Conservation (phyloP, 805 yeast genomes). For the Metschnikowia chrysomelidarum region DNA sequence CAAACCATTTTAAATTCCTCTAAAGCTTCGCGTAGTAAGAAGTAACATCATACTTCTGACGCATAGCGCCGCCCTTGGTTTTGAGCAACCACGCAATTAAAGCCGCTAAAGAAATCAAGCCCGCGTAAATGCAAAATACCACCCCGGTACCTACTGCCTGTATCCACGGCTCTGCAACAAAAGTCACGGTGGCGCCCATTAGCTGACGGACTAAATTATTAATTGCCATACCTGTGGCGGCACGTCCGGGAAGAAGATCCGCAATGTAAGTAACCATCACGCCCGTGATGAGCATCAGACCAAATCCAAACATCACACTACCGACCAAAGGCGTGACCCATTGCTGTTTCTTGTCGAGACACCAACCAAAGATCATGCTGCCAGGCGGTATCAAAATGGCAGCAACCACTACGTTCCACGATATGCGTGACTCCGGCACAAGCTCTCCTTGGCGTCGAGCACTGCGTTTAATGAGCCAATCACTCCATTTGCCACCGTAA, state of each 20-base stretch:
- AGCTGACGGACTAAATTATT: conserved; percentile 73
- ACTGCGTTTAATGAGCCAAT: conserved; percentile 50
- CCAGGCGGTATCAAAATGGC: conserved; percentile 62
- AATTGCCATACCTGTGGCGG: conserved; percentile 86
- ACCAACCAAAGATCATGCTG: conserved; percentile 79
- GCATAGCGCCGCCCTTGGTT: conserved; percentile 55
- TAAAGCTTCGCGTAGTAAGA: conserved; percentile 51
- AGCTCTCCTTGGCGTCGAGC: conserved; percentile 59
- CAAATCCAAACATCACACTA: conserved; percentile 77
- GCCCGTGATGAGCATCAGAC: conserved; percentile 81
- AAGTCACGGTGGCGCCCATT: conserved; percentile 74
- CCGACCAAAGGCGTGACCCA: conserved; percentile 85
- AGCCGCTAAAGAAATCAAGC: conserved; percentile 48
- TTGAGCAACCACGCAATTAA: conserved; percentile 47
- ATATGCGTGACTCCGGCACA: conserved; percentile 76
- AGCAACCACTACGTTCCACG: conserved; percentile 69
- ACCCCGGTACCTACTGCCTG: conserved; percentile 70
- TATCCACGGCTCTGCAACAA: conserved; percentile 68
- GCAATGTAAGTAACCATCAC: conserved; percentile 77
- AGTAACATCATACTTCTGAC: conserved; percentile 61
- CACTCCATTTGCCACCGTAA: conserved; percentile 82
- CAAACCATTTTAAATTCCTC: no score
- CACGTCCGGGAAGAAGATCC: conserved; percentile 81
- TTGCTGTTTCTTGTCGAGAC: conserved; percentile 57
- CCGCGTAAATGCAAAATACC: conserved; percentile 63